Base-by-base conservation (phyloP, 2,329 filamentous ascomycete genomes). In the Coniochaeta prunicola region DNA sequence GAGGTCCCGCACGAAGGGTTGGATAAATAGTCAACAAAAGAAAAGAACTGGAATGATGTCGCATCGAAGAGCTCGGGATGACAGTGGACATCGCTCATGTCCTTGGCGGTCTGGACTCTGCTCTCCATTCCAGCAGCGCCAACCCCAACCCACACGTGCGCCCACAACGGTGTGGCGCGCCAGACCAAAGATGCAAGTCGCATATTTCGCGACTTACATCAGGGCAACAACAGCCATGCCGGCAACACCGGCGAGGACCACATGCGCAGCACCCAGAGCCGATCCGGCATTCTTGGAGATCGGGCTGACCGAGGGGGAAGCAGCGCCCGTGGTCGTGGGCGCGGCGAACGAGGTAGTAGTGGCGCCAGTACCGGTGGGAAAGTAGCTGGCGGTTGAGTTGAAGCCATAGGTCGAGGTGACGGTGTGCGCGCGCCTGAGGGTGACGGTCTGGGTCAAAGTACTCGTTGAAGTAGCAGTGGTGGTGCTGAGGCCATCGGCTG, bases 201-300 rank as follows among this genome's bases (percentile, higher is more conserved):
- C 40, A 12, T 31, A 57, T 57, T 17, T 4, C 21, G 33, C 28
- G 58, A 60, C 57, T 76, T 81, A 85, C 68, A 85, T 70, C 59
- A 85, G 62, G n/a, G 75, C 78, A 17, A 76, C 76, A 53, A 74
- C 74, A n/a, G 80, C 67, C 64, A 82, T 75, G 57, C 79, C 81
- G 48, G 76, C 76, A 53, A 81, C 66, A 57, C 77, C 80, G n/a
- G 76, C 79, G 40, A 81, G 64, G 34, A 76, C 77, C 13, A 81
- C 66, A 53, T 76, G 74, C 56, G 73, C 71, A 17, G 75, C 76
- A 48, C 75, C 72, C 45, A 83, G 69, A 24, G 73, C 72, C 26
- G 71, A 67, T n/a, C 71, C 80, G 60, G 75, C 78, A 65, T 70
- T 77, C 57, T 68, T 68, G 60, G 74, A 73, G 53, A 55, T 55